These are phyloP conservation scores for Cordyceps militaris DNA, from an alignment of 2,329 filamentous ascomycete species.

Conservation along the genomic window DNA sequence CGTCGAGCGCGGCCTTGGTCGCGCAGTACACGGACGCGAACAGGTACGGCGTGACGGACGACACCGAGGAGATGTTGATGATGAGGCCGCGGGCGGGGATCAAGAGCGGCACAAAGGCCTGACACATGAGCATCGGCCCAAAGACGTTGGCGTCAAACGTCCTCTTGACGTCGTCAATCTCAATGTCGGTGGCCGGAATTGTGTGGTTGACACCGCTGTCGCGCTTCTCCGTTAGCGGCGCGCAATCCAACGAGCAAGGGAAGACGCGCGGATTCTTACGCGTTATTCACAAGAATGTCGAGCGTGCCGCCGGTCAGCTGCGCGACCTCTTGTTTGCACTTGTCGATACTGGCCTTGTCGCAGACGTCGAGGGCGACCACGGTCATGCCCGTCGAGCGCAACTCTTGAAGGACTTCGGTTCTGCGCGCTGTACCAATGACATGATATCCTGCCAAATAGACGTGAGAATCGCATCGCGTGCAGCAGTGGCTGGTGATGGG, in stretches of 20 bases:
- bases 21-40: constrained; percentile 49
- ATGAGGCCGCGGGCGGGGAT: constrained; percentile 44
- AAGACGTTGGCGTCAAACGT: constrained; percentile 54
- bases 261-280: constrained; percentile 27
- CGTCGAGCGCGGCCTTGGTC: constrained; percentile 46
- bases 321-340: constrained; percentile 39
- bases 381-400: constrained; percentile 42
- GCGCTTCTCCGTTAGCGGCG: not conserved
- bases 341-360: constrained; percentile 40
- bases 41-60: constrained; percentile 43
- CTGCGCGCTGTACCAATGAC: constrained; percentile 52
- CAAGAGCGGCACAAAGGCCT: constrained; percentile 42
- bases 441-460: constrained; percentile 33
- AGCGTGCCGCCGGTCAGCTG: constrained; percentile 44
- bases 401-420: constrained; percentile 37
- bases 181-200: constrained; percentile 45
- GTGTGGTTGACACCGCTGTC: constrained; percentile 36
- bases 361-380: constrained; percentile 48
- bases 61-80: constrained; percentile 49
- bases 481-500: constrained; percentile 20
- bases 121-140: constrained; percentile 48
- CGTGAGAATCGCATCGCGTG: constrained; percentile 22
- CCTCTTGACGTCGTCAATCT: constrained; percentile 44
- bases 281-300: constrained; percentile 54
- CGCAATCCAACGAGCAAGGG: not conserved